phyloP scores from a whole-genome alignment of 2,329 filamentous ascomycete genomes.

The Phyllosticta ampelicida region DNA sequence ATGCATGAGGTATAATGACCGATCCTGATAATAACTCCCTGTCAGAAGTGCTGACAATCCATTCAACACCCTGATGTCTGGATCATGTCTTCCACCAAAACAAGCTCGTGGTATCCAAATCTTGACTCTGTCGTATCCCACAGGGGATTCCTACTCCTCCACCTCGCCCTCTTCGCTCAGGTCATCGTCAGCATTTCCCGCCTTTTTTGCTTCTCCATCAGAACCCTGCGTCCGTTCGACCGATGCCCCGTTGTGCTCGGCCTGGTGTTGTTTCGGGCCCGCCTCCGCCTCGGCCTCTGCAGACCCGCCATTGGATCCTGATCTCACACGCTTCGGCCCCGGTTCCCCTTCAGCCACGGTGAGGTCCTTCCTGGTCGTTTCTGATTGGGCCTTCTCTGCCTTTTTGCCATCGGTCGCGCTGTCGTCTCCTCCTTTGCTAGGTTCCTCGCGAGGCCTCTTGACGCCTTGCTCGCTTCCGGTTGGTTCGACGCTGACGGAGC shows the following conservation, averaged over 20 bases:
- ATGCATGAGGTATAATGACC: constrained; percentile 4
- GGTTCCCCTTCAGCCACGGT: constrained; percentile 2
- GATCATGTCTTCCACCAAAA: constrained; percentile 1
- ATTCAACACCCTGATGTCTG: neutral
- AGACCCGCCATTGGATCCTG: constrained; percentile 5
- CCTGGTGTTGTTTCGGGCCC: neutral
- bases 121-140: neutral
- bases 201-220: constrained; percentile 5
- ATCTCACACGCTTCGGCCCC: constrained; percentile 10
- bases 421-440: constrained; percentile 12
- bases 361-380: neutral
- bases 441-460: constrained; percentile 14
- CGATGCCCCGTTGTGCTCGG: constrained; percentile 2
- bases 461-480: constrained; percentile 18
- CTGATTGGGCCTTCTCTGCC: neutral
- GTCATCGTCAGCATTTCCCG: constrained; percentile 14
- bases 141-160: constrained; percentile 27
- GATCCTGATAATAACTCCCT: constrained; percentile 2
- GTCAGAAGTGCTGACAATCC: neutral
- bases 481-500: constrained; percentile 16
- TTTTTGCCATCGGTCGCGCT: neutral
- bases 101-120: neutral
- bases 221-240: constrained; percentile 1
- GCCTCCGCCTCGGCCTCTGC: neutral
- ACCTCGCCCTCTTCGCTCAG: constrained; percentile 38